Evolutionary conservation across 805 yeast species (phyloP).

Genomic region (Metschnikowia borealis): DNA sequence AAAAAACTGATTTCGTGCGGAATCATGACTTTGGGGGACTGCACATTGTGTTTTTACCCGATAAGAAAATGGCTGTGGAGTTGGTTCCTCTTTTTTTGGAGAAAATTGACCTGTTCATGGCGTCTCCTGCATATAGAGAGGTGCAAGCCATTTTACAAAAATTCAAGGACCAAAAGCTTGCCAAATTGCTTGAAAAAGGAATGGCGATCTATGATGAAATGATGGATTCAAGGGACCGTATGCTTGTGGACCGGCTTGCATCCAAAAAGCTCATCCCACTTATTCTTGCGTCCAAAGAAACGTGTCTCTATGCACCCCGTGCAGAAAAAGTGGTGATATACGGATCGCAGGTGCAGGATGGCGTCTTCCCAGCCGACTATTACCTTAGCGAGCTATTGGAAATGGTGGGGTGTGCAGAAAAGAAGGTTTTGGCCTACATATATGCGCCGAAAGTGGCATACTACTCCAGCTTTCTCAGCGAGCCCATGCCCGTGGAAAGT

Average conservation of each 20-base stretch:
- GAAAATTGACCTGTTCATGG: background rate
- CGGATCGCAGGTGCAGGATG: slow-evolving; percentile 67
- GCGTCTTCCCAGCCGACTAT: slow-evolving; percentile 45
- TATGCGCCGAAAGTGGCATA: slow-evolving; percentile 52
- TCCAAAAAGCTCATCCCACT: slow-evolving; percentile 48
- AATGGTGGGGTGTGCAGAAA: slow-evolving; percentile 49
- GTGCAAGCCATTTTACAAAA: background rate
- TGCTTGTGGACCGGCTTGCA: slow-evolving; percentile 52
- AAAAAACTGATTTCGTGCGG: slow-evolving; percentile 4
- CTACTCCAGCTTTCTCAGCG: slow-evolving; percentile 65
- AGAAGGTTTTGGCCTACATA: slow-evolving; percentile 52
- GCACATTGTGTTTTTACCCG: slow-evolving; percentile 51
- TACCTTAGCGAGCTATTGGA: slow-evolving; percentile 60
- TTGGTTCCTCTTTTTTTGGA: slow-evolving; percentile 7
- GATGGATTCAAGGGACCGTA: slow-evolving; percentile 54
- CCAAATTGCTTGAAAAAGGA: slow-evolving; percentile 39
- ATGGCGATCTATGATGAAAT: slow-evolving; percentile 58
- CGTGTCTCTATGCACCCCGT: slow-evolving; percentile 46
- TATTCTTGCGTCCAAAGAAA: slow-evolving; percentile 60
- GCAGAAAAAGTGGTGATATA: slow-evolving; percentile 57
- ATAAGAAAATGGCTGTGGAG: slow-evolving; percentile 30
- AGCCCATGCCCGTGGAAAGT: slow-evolving; percentile 84
- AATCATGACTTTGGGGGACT: background rate
- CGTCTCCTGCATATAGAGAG: background rate
- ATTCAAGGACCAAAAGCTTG: slow-evolving; percentile 7